Evolutionary conservation across 352 stramenopile genomes (phyloP).

Genomic region (Phytophthora colocasiae): DNA sequence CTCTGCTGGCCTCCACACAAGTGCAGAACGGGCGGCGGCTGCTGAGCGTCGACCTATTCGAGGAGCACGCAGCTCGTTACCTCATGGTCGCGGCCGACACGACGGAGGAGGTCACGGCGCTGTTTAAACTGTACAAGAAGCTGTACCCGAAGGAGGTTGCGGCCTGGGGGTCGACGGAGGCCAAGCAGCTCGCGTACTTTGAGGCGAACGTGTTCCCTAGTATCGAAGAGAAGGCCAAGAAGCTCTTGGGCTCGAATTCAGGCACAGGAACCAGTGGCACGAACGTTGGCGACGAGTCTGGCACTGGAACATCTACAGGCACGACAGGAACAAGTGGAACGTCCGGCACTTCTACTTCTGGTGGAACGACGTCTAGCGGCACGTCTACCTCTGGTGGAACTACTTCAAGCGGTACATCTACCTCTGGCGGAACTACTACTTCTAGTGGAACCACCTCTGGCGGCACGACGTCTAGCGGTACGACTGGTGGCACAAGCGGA

Average conservation of each 20-base stretch:
- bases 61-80: constrained; percentile 53
- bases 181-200: constrained; percentile 63
- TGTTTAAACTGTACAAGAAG: constrained; percentile 78
- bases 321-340: constrained; percentile 23
- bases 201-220: constrained; percentile 69
- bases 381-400: constrained; percentile 19
- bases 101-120: constrained; percentile 47
- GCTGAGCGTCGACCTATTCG: constrained; percentile 43
- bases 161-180: constrained; percentile 50
- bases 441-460: no score
- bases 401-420: constrained; percentile 1
- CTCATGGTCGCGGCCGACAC: constrained; percentile 42
- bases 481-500: neutral
- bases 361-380: constrained; percentile 11
- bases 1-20: constrained; percentile 28
- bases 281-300: constrained; percentile 20
- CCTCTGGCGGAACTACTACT: constrained; percentile 16
- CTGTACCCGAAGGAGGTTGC: constrained; percentile 50
- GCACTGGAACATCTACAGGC: constrained; percentile 13
- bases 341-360: constrained; percentile 12
- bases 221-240: constrained; percentile 53
- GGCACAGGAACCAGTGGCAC: constrained; percentile 24
- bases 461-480: neutral
- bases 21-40: constrained; percentile 29
- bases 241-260: constrained; percentile 23